Evolutionary conservation across 352 stramenopile genomes (phyloP), one percentile per base, ranked within the genome.

Genomic region (Pythium dissimile): DNA sequence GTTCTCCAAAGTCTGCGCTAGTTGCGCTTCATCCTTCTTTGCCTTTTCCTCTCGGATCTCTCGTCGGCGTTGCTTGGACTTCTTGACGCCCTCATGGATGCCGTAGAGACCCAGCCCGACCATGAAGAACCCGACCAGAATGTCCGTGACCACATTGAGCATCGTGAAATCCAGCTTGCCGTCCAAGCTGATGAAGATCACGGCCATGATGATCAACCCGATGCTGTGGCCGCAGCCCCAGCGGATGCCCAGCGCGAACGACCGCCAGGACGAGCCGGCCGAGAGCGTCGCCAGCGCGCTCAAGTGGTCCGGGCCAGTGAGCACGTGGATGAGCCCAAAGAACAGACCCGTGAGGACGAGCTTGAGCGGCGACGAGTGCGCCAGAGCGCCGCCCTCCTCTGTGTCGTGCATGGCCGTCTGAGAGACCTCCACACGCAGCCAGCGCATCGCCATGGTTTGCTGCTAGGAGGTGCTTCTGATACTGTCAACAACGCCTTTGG

Each of bases 141-240:
- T 79, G 62, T 93, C 86, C 1, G 67, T 72, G 26, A 78, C 77
- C 24, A 89, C 66, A 2, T 73, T 54, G 15, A 91, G 38, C 39
- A 79, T 66, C 0, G 67, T 62, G 32, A 92, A 84, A 51, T 89
- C 51, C 13, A 92, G 66, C 37, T 80, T 63, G 54, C 55, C 67
- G 70, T 49, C 68, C 79, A 24, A 59, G 68, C 10, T 90, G 74
- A 81, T 96, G 73, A 83, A 96, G 62, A 81, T 83, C 45, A 80
- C 66, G 54, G 70, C 92, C 84, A 93, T 91, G 62, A 91, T 52
- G 46, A 98, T 51, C 23, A 98, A 72, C 1, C 92, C 92, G 21
- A 92, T 84, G 15, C 75, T 92, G 69, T 98, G 91, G 27, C 92
- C 90, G 28, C 90, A 79, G 16, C 92, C 92, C 90, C 90, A 98